Percentiles rank a stretch among this genome's conserved stretches.
Evolutionary conservation across 768 basidiomycete species (phyloP).

Genomic region (Phlegmacium glaucopus): DNA sequence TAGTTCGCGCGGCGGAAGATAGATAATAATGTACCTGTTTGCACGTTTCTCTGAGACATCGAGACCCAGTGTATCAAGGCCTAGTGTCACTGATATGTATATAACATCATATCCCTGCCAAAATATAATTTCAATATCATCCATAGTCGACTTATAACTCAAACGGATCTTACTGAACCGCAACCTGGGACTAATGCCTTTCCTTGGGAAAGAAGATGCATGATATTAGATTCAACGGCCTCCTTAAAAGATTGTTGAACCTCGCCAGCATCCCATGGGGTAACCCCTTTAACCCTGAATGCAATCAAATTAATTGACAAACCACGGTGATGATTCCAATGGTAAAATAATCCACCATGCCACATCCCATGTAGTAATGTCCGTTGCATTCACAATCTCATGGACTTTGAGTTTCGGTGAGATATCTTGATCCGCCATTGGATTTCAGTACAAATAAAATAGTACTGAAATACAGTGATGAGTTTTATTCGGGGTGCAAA

Average conservation of each 20-base stretch:
- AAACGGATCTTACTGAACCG: constrained; percentile 36
- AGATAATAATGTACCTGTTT: constrained; percentile 27
- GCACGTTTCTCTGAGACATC: constrained; percentile 55
- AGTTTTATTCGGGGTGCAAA: too few species aligned
- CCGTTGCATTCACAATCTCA: too few species aligned
- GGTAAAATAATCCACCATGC: too few species aligned
- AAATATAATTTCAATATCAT: neutral
- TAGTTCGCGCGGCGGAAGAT: neutral
- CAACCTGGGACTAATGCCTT: constrained; percentile 40
- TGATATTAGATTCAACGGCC: constrained; percentile 40
- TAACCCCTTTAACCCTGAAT: constrained; percentile 26
- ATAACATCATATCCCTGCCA: constrained; percentile 60
- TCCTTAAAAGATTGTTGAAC: constrained; percentile 55
- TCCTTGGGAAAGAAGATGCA: constrained; percentile 38
- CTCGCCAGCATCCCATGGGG: constrained; percentile 62
- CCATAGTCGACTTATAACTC: neutral
- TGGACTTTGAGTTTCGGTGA: too few species aligned
- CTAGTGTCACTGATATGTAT: constrained; percentile 47
- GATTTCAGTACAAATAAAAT: too few species aligned
- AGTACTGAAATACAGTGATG: too few species aligned
- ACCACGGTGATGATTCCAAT: too few species aligned
- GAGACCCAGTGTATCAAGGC: constrained; percentile 47
- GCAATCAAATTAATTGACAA: too few species aligned
- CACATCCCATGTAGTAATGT: too few species aligned
- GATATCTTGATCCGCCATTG: too few species aligned